A percentile compares a stretch with the other conserved stretches of the same genome.
These are phyloP conservation scores for Claviceps quebecensis DNA, from an alignment of 2,329 filamentous ascomycete species.

Conservation along the genomic window DNA sequence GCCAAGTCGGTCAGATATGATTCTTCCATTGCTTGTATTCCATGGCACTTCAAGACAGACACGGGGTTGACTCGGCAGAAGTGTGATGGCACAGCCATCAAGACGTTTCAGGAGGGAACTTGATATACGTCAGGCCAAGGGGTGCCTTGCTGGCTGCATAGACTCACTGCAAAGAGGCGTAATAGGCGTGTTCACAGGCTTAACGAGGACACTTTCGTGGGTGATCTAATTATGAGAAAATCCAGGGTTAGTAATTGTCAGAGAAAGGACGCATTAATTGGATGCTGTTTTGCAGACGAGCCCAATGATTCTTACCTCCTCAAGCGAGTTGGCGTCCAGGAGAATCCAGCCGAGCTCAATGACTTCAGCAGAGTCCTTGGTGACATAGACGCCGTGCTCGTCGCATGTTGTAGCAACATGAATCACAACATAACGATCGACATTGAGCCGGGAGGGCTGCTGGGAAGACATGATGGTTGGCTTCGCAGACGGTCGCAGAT, in stretches of 20 bases:
- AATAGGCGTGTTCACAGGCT: constrained; percentile 96
- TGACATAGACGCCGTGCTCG: constrained; percentile 98
- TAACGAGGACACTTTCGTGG: constrained; percentile 91
- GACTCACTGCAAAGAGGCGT: constrained; percentile 96
- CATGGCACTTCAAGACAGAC: background rate
- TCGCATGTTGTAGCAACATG: constrained; percentile 98
- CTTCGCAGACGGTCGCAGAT: constrained; percentile 2
- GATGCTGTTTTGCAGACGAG: too few species aligned
- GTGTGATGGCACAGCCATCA: background rate
- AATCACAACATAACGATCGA: constrained; percentile 95
- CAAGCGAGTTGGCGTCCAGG: constrained; percentile 77
- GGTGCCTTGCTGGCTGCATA: constrained; percentile 9
- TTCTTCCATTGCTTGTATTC: background rate
- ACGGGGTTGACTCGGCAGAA: background rate
- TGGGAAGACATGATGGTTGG: constrained; percentile 25
- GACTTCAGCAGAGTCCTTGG: constrained; percentile 96
- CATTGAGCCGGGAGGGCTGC: constrained; percentile 45
- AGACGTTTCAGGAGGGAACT: background rate
- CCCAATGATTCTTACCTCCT: constrained; percentile 55
- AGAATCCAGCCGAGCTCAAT: constrained; percentile 99
- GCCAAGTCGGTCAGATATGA: background rate
- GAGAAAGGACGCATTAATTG: constrained; percentile 3
- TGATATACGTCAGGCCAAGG: background rate
- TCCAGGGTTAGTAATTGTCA: constrained; percentile 6
- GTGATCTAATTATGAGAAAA: constrained; percentile 50